Conservation (phyloP, 345 rosid species). For the Firmiana major region DNA sequence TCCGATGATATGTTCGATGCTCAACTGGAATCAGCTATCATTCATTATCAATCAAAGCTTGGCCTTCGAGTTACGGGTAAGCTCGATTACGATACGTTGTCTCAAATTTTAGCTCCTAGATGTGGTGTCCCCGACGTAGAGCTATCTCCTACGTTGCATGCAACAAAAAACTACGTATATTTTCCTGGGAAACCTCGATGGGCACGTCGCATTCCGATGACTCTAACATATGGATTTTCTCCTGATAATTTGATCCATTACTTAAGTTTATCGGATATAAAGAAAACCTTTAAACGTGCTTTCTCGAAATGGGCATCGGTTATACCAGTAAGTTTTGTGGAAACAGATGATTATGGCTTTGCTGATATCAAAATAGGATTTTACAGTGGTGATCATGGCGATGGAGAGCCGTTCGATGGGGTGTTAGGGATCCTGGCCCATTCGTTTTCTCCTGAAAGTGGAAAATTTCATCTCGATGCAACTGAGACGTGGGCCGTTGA, state of each 20-base stretch:
- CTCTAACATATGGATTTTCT: conserved; percentile 64
- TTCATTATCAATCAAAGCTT: conserved; percentile 42
- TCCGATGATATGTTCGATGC: conserved; percentile 23
- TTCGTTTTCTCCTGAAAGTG: conserved; percentile 81
- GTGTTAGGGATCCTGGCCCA: conserved; percentile 73
- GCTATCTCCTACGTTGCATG: conserved; percentile 24
- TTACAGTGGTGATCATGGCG: conserved; percentile 80
- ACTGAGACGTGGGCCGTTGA: conserved; percentile 86
- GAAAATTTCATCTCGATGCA: conserved; percentile 70
- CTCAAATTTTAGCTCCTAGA: conserved; percentile 44
- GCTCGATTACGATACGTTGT: conserved; percentile 48
- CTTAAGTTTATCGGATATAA: conserved; percentile 34
- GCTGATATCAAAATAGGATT: conserved; percentile 82
- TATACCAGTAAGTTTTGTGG: conserved; percentile 61
- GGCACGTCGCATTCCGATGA: conserved; percentile 47
- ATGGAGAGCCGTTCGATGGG: conserved; percentile 87
- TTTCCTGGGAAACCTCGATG: conserved; percentile 72
- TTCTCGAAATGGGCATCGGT: conserved; percentile 68
- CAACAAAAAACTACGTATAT: conserved; percentile 35
- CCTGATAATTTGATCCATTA: conserved; percentile 43
- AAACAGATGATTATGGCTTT: conserved; percentile 46
- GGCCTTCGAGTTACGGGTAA: conserved; percentile 49
- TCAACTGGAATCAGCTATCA: conserved; percentile 35
- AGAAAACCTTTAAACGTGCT: conserved; percentile 46
- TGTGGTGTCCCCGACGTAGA: conserved; percentile 50